Conservation (phyloP, 371 early-diverging fungal species). For the Apophysomyces sp. region DNA sequence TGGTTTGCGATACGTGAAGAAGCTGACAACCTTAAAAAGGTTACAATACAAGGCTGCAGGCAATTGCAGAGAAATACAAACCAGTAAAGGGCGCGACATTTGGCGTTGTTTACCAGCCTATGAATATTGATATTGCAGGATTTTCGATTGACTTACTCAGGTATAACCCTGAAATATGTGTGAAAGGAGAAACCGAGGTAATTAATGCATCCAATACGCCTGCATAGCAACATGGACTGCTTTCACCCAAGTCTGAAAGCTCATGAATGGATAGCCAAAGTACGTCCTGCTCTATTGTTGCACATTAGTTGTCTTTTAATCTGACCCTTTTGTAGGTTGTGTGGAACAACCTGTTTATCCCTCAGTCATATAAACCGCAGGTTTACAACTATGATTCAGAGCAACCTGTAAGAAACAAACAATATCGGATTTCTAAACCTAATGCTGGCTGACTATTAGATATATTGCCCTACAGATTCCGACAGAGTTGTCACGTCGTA, state of each 20-base stretch:
- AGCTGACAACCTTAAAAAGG: not conserved
- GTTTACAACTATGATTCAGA: not conserved
- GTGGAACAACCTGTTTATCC: conserved; percentile 14
- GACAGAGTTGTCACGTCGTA: conserved; percentile 6
- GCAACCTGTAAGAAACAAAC: conserved; percentile 1
- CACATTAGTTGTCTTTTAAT: not conserved
- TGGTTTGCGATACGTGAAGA: too few relatives aligned
- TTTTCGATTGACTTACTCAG: conserved; percentile 8
- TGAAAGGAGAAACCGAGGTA: too few relatives aligned
- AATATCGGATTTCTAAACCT: too few relatives aligned
- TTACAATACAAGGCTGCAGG: conserved; percentile 7
- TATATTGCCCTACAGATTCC: conserved; percentile 15
- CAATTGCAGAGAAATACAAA: conserved; percentile 11
- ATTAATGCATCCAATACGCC: not conserved
- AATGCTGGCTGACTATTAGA: too few relatives aligned
- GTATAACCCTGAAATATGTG: not conserved
- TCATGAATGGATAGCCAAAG: conserved; percentile 14
- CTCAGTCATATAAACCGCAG: not conserved
- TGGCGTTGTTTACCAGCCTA: conserved; percentile 6
- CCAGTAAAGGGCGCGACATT: conserved; percentile 1
- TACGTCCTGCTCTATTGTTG: not conserved
- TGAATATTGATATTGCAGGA: conserved; percentile 4
- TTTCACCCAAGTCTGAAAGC: conserved; percentile 14
- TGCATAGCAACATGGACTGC: conserved; percentile 13
- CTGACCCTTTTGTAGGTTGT: not conserved